phyloP scores from a whole-genome alignment of 192 early-diverging fungal species.

The Umbelopsis isabellina region DNA sequence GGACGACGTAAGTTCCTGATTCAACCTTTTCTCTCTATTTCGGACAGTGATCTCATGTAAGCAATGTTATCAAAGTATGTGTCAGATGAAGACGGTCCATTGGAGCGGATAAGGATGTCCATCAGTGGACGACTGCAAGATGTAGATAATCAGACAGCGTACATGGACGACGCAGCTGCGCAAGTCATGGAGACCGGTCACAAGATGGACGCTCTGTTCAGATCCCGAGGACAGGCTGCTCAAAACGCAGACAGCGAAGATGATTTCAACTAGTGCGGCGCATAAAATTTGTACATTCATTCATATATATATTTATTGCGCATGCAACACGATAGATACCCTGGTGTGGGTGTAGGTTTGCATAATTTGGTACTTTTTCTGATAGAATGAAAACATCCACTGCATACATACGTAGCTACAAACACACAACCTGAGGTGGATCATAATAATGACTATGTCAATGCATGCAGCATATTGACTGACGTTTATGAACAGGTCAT shows the following conservation, averaged over 20 bases:
- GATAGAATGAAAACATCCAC: too few relatives aligned
- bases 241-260: background rate
- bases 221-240: background rate
- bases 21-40: too few relatives aligned
- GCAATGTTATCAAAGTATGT: background rate
- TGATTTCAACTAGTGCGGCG: background rate
- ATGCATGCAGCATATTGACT: too few relatives aligned
- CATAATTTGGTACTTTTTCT: too few relatives aligned
- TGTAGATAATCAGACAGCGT: background rate
- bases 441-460: too few relatives aligned
- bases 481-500: too few relatives aligned
- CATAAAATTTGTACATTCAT: background rate
- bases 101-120: background rate
- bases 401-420: too few relatives aligned
- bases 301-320: background rate
- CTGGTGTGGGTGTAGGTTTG: too few relatives aligned
- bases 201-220: background rate
- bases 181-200: slow-evolving; percentile 7
- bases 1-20: background rate
- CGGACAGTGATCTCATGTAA: background rate
- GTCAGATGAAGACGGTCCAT: slow-evolving; percentile 11
- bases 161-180: background rate
- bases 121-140: background rate
- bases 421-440: too few relatives aligned
- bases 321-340: too few relatives aligned